Conservation (phyloP, 495 filamentous ascomycete genomes). For the Clohesyomyces aquaticus region DNA sequence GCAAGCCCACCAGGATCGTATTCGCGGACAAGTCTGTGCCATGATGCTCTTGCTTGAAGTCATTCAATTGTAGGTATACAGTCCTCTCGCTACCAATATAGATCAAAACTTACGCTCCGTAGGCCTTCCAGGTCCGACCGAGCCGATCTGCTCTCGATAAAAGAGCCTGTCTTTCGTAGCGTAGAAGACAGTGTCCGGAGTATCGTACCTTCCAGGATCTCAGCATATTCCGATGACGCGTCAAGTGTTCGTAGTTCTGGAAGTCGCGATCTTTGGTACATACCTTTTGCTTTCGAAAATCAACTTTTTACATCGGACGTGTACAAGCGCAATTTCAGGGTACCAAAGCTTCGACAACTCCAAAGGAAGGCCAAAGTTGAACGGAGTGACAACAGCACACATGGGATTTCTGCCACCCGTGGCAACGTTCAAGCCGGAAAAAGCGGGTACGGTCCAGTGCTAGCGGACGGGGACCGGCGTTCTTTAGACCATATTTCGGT, state of each 20-base stretch:
- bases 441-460: no score
- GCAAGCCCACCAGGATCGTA: conserved; percentile 51
- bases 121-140: conserved; percentile 13
- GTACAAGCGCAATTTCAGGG: conserved; percentile 28
- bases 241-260: neutral
- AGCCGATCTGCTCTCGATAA: conserved; percentile 12
- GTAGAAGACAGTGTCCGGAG: conserved; percentile 20
- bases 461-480: no score
- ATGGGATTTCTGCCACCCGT: no score
- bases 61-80: conserved; percentile 15
- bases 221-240: neutral
- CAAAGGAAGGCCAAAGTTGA: no score
- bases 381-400: no score
- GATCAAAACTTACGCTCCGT: neutral
- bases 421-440: no score
- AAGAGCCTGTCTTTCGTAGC: conserved; percentile 9
- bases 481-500: no score
- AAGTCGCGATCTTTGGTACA: conserved; percentile 5
- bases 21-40: conserved; percentile 45
- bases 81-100: no score
- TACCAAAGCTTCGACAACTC: no score
- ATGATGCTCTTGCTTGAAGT: conserved; percentile 23
- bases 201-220: conserved; percentile 19
- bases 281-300: conserved; percentile 26
- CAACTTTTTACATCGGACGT: conserved; percentile 27